Percentiles rank a stretch among this genome's conserved stretches.
phyloP scores from a whole-genome alignment of 2,329 filamentous ascomycete species.

The Aureobasidium musti region DNA sequence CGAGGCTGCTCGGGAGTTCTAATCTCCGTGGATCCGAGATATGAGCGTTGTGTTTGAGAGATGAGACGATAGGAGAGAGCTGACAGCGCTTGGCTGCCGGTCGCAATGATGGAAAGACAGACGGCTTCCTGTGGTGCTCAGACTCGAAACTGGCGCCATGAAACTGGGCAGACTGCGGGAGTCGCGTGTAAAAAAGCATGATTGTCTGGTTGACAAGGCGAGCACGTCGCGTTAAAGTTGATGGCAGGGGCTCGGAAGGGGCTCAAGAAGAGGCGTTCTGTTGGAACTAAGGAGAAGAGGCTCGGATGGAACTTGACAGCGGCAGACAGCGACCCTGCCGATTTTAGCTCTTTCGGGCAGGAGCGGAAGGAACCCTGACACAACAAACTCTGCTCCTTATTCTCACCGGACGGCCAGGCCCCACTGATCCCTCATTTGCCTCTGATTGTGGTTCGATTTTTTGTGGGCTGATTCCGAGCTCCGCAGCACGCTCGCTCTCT shows the following conservation, averaged over 20 bases:
- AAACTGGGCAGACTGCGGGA: not conserved
- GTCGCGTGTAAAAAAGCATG: slow-evolving; percentile 21
- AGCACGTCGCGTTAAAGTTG: slow-evolving; percentile 22
- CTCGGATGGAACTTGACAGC: not conserved
- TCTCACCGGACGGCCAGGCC: slow-evolving; percentile 8
- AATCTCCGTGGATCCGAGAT: slow-evolving; percentile 25
- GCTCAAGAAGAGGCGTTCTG: slow-evolving; percentile 9
- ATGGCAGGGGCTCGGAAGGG: slow-evolving; percentile 22
- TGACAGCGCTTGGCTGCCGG: not conserved
- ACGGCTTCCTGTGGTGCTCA: not conserved
- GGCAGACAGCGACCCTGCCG: slow-evolving; percentile 8
- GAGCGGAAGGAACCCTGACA: not conserved
- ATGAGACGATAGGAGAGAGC: not conserved
- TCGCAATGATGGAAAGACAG: not conserved
- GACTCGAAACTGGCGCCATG: not conserved
- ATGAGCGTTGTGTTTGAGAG: slow-evolving; percentile 23
- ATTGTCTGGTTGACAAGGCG: not conserved
- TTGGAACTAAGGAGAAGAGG: slow-evolving; percentile 15
- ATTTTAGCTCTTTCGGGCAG: slow-evolving; percentile 14
- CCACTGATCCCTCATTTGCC: slow-evolving; percentile 27
- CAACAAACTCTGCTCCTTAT: not conserved
- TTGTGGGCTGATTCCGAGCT: slow-evolving; percentile 27
- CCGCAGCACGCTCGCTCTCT: slow-evolving; percentile 7
- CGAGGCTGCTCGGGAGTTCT: not conserved
- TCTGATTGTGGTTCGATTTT: slow-evolving; percentile 29